Conservation (phyloP, 176 grass and related monocot species). For the Zoysia pacifica region DNA sequence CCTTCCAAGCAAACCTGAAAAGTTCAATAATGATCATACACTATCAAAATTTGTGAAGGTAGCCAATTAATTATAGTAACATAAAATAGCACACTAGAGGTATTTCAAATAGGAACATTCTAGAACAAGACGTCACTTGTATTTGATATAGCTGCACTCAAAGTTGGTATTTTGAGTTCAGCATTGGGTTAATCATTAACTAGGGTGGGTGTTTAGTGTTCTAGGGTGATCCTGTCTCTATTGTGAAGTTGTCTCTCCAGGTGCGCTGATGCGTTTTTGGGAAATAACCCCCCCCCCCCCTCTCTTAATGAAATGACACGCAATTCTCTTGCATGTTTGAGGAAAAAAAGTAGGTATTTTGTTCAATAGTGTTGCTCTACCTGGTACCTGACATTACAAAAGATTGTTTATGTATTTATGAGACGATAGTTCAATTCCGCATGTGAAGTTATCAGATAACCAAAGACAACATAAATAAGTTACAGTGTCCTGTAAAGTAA, state of each 20-base stretch:
- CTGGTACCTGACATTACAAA: conserved; percentile 16
- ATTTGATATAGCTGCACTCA: too few species aligned
- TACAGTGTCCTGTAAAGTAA: conserved; percentile 12
- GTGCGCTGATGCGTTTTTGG: too few species aligned
- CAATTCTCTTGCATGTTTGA: too few species aligned
- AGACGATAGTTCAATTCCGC: conserved; percentile 6
- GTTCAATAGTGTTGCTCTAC: not conserved
- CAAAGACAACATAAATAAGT: not conserved
- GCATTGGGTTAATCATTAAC: too few species aligned
- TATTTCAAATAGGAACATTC: not conserved
- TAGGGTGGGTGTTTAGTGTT: too few species aligned
- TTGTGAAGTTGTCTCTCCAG: too few species aligned
- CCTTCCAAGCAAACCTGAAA: conserved; percentile 95
- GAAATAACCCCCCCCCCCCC: too few species aligned
- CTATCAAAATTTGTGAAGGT: conserved; percentile 16
- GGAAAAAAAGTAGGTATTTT: not conserved
- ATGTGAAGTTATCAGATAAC: not conserved
- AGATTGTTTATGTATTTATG: not conserved
- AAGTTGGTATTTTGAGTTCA: too few species aligned
- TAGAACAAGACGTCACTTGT: not conserved
- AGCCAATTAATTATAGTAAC: not conserved
- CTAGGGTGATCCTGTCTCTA: too few species aligned
- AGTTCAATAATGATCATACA: conserved; percentile 4
- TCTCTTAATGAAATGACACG: too few species aligned
- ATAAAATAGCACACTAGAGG: not conserved